Evolutionary conservation across 2,329 filamentous ascomycete species (phyloP).

Genomic region (Colletotrichum chrysophilum): DNA sequence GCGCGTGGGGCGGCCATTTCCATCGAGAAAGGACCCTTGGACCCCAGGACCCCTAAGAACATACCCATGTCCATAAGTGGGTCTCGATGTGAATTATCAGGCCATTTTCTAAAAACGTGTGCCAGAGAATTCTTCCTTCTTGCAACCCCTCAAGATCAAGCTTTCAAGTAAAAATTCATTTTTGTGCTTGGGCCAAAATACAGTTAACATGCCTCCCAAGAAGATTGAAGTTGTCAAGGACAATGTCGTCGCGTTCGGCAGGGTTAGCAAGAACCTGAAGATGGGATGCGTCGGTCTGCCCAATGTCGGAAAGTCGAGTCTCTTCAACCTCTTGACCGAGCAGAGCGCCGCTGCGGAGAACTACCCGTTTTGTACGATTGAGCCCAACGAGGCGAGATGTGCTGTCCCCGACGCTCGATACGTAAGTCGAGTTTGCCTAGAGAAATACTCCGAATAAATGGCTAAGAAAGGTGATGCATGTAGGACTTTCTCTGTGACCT

Average conservation of each 20-base stretch:
- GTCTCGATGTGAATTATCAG: background rate
- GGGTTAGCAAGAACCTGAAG: conserved; percentile 49
- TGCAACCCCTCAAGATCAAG: background rate
- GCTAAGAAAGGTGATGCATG: background rate
- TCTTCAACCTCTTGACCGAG: conserved; percentile 51
- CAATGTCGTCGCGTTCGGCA: conserved; percentile 51
- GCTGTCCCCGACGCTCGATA: conserved; percentile 48
- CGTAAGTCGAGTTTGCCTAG: conserved; percentile 32
- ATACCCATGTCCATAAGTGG: background rate
- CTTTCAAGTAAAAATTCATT: background rate
- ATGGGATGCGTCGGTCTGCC: conserved; percentile 52
- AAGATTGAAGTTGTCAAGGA: conserved; percentile 41
- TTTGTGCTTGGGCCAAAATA: background rate
- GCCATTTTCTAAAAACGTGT: background rate
- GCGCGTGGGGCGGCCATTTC: background rate
- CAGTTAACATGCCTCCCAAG: conserved; percentile 43
- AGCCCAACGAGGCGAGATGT: conserved; percentile 51
- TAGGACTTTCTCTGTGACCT: conserved; percentile 50
- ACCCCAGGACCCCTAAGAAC: background rate
- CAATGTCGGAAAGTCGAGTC: conserved; percentile 50
- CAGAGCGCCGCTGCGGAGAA: conserved; percentile 50
- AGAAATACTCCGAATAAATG: background rate
- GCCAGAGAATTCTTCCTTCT: background rate
- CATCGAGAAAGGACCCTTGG: background rate
- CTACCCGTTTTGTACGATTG: conserved; percentile 52